Evolutionary conservation across 345 rosid species (phyloP).

Genomic region (Sisymbrium altissimum): DNA sequence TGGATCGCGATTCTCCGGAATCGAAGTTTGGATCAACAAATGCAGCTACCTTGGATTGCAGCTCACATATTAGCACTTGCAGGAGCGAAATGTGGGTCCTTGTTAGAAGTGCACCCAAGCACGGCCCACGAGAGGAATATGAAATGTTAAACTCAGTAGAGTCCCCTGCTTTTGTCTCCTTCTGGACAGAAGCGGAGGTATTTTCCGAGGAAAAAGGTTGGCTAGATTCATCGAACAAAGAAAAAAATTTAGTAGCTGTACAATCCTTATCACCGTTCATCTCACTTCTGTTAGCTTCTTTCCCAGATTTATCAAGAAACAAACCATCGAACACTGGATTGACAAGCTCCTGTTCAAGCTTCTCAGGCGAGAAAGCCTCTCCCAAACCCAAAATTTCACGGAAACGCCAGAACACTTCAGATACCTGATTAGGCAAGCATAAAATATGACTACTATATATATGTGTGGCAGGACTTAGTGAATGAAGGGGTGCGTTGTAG

Average conservation of each 20-base stretch:
- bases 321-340: conserved; percentile 51
- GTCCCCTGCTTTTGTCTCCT: conserved; percentile 46
- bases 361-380: conserved; percentile 49
- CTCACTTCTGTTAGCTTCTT: conserved; percentile 37
- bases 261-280: conserved; percentile 32
- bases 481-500: neutral
- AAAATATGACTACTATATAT: conserved; percentile 18
- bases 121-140: conserved; percentile 37
- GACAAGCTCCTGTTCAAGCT: conserved; percentile 76
- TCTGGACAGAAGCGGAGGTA: conserved; percentile 36
- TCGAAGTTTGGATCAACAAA: conserved; percentile 89
- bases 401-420: conserved; percentile 76
- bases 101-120: conserved; percentile 53
- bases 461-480: conserved; percentile 13
- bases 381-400: conserved; percentile 67
- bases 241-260: conserved; percentile 25
- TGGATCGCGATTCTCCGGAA: conserved; percentile 73
- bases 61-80: conserved; percentile 70
- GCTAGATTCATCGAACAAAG: conserved; percentile 38
- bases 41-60: conserved; percentile 89
- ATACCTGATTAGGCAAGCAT: conserved; percentile 52
- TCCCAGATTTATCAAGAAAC: conserved; percentile 37
- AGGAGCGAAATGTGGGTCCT: conserved; percentile 64
- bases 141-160: conserved; percentile 36
- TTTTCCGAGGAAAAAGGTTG: conserved; percentile 29